Evolutionary conservation across 768 basidiomycete genomes (phyloP).

Genomic region (Tricholoma flavovirens): DNA sequence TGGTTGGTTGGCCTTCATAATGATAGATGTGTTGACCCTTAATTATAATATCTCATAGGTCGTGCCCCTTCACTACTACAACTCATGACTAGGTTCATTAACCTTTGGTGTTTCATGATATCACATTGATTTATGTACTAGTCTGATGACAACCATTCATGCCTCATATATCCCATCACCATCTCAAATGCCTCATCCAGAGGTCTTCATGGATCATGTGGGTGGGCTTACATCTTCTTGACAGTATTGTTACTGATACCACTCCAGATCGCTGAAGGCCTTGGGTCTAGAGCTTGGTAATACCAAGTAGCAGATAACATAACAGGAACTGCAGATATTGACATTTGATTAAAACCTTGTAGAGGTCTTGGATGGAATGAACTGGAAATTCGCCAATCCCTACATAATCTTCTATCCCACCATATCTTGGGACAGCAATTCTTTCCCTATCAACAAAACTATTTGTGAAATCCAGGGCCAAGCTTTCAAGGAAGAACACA

Average conservation of each 20-base stretch:
- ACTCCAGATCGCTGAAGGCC: conserved; percentile 61
- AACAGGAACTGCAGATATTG: background rate
- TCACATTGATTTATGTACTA: conserved; percentile 15
- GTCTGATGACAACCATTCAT: conserved; percentile 40
- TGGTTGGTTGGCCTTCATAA: conserved; percentile 25
- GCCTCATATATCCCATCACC: conserved; percentile 39
- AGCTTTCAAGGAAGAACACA: conserved; percentile 51
- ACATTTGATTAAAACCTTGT: conserved; percentile 42
- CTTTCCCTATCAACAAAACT: conserved; percentile 74
- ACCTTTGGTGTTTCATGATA: too few relatives aligned
- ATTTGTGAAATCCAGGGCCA: conserved; percentile 70
- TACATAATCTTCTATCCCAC: conserved; percentile 79
- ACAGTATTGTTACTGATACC: conserved; percentile 5
- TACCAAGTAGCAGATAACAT: conserved; percentile 45
- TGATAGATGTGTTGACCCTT: background rate
- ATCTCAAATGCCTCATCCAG: conserved; percentile 73
- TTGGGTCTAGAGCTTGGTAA: conserved; percentile 64
- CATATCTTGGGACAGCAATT: conserved; percentile 72
- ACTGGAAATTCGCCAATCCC: conserved; percentile 67
- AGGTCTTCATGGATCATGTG: conserved; percentile 79
- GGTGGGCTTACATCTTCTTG: conserved; percentile 12
- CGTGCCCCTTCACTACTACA: conserved; percentile 68
- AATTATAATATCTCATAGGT: conserved; percentile 32
- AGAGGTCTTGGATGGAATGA: conserved; percentile 76
- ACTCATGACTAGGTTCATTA: conserved; percentile 64